Conservation (phyloP, 75 land plant genomes). For the Sequoia sempervirens region DNA sequence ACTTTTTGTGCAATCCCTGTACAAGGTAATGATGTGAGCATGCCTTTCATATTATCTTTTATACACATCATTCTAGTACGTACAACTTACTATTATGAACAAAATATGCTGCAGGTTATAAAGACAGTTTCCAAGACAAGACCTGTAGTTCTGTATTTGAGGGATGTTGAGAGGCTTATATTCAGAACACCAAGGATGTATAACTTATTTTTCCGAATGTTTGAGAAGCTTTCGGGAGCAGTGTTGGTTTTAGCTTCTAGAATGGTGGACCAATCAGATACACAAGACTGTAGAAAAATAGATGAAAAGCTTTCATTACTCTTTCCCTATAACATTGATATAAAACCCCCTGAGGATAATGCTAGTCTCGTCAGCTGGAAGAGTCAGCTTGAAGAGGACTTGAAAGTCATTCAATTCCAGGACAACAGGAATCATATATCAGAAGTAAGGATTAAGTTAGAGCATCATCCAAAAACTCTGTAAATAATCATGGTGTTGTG, state of each 20-base stretch:
- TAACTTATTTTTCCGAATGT: constrained; percentile 14
- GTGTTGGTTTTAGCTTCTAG: constrained; percentile 24
- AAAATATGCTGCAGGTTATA: not conserved
- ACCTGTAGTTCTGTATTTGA: constrained; percentile 27
- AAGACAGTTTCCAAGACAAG: constrained; percentile 8
- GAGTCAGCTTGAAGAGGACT: constrained; percentile 26
- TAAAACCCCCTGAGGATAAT: constrained; percentile 19
- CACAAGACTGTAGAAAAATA: not conserved
- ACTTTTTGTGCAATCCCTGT: constrained; percentile 60
- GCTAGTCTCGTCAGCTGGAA: constrained; percentile 21
- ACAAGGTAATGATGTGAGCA: constrained; percentile 43
- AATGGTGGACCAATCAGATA: constrained; percentile 10
- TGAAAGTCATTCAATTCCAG: constrained; percentile 27
- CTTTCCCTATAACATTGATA: constrained; percentile 18
- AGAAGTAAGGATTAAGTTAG: constrained; percentile 4
- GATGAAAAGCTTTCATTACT: constrained; percentile 19
- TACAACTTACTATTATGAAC: not conserved
- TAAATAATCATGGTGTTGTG: constrained; percentile 1
- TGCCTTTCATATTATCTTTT: not conserved
- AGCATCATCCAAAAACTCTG: not conserved
- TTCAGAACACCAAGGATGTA: constrained; percentile 18
- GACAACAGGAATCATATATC: constrained; percentile 25
- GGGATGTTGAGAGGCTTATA: constrained; percentile 37
- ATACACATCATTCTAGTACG: not conserved
- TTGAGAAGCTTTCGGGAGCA: constrained; percentile 33